These are phyloP conservation scores for Plasmodium relictum DNA, from an alignment of 169 alveolate genomes.

Conservation along the genomic window DNA sequence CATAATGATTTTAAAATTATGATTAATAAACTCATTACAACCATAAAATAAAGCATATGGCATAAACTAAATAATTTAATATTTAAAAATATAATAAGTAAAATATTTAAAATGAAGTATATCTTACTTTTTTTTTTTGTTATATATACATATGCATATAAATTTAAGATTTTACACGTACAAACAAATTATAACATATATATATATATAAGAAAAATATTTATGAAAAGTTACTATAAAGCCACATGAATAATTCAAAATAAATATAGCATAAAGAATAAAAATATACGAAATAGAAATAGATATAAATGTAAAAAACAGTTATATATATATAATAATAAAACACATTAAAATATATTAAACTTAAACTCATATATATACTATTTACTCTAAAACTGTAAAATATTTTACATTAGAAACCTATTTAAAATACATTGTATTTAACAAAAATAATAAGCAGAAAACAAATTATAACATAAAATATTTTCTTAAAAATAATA, in stretches of 20 bases:
- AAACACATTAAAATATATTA: neutral
- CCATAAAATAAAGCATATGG: neutral
- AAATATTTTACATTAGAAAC: neutral
- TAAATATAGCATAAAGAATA: neutral
- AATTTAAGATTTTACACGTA: neutral
- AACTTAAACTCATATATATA: neutral
- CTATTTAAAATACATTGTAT: constrained; percentile 3
- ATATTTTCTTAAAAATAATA: neutral
- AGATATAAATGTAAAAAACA: neutral
- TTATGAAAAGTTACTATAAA: constrained; percentile 50
- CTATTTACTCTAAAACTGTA: neutral
- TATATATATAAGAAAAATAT: constrained; percentile 9
- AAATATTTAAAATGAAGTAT: constrained; percentile 5
- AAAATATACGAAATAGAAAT: neutral
- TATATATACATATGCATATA: neutral
- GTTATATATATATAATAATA: no score
- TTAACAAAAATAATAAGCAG: constrained; percentile 8
- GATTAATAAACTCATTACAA: constrained; percentile 1
- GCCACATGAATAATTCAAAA: constrained; percentile 54
- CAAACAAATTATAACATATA: constrained; percentile 9
- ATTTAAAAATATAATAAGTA: neutral
- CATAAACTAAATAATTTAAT: neutral
- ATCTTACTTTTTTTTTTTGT: neutral
- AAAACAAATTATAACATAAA: neutral
- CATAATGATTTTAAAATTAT: neutral